These are phyloP conservation scores for Macadamia integrifolia DNA, from an alignment of 164 flowering plant species.

Conservation along the genomic window DNA sequence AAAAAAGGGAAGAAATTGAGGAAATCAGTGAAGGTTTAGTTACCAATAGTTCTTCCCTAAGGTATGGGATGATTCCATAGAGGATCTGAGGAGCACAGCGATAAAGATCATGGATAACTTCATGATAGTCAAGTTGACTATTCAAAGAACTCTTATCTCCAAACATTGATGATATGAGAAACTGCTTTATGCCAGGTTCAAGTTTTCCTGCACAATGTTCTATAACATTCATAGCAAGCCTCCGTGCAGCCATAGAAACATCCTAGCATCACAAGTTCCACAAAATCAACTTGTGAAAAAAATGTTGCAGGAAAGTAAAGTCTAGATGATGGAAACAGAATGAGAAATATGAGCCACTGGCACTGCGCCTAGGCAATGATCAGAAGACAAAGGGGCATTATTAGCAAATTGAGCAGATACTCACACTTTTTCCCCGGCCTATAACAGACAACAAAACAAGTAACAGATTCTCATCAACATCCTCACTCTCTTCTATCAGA, in stretches of 20 bases:
- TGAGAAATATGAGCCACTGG: background rate
- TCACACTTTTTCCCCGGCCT: conserved; percentile 71
- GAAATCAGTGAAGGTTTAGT: conserved; percentile 8
- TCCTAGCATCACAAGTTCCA: conserved; percentile 41
- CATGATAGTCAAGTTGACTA: conserved; percentile 66
- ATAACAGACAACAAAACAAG: conserved; percentile 51
- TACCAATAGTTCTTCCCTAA: conserved; percentile 95
- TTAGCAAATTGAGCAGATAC: conserved; percentile 15
- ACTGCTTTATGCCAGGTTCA: conserved; percentile 77
- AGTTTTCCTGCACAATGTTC: conserved; percentile 74
- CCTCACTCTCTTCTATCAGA: conserved; percentile 97
- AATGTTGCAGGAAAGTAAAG: conserved; percentile 7
- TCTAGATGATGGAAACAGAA: conserved; percentile 10
- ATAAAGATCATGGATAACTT: conserved; percentile 74
- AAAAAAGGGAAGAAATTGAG: background rate
- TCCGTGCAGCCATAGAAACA: conserved; percentile 66
- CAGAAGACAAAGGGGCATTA: conserved; percentile 1
- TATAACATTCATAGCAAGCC: conserved; percentile 87
- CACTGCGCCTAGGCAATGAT: conserved; percentile 1
- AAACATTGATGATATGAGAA: conserved; percentile 82
- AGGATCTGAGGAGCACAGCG: conserved; percentile 90
- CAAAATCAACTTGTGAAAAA: conserved; percentile 15
- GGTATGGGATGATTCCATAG: conserved; percentile 67
- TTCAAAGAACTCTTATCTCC: conserved; percentile 50
- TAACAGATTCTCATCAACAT: conserved; percentile 66